Evolutionary conservation across 2,329 filamentous ascomycete genomes (phyloP).

Genomic region (Cadophora sp.): DNA sequence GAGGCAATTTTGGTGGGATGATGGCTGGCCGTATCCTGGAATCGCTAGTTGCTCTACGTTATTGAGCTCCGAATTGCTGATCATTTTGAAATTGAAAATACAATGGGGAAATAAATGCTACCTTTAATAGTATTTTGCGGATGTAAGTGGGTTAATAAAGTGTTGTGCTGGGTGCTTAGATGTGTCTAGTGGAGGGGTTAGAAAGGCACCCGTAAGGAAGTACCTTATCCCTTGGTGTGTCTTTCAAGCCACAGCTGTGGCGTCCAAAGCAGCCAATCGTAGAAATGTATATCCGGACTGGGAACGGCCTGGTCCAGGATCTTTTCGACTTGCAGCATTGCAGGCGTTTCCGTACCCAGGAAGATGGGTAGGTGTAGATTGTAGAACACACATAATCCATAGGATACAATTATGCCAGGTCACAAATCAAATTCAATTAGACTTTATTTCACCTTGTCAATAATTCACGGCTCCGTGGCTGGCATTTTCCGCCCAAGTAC

Average conservation of each 20-base stretch:
- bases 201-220: too few relatives aligned
- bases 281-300: not conserved
- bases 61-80: too few relatives aligned
- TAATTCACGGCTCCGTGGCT: not conserved
- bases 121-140: not conserved
- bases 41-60: not conserved
- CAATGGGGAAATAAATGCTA: not conserved
- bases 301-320: not conserved
- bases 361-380: not conserved
- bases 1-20: slow-evolving; percentile 19
- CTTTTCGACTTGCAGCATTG: not conserved
- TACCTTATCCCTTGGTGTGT: not conserved
- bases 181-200: not conserved
- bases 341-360: not conserved
- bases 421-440: too few relatives aligned
- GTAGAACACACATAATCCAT: too few relatives aligned
- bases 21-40: slow-evolving; percentile 40
- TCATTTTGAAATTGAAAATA: not conserved
- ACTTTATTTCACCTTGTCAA: too few relatives aligned
- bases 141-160: not conserved
- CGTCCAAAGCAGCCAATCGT: not conserved
- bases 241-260: not conserved
- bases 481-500: not conserved
- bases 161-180: not conserved
- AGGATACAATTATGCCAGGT: too few relatives aligned